Conservation (phyloP, 2,329 filamentous ascomycete genomes). For the Spiromastix sp. region DNA sequence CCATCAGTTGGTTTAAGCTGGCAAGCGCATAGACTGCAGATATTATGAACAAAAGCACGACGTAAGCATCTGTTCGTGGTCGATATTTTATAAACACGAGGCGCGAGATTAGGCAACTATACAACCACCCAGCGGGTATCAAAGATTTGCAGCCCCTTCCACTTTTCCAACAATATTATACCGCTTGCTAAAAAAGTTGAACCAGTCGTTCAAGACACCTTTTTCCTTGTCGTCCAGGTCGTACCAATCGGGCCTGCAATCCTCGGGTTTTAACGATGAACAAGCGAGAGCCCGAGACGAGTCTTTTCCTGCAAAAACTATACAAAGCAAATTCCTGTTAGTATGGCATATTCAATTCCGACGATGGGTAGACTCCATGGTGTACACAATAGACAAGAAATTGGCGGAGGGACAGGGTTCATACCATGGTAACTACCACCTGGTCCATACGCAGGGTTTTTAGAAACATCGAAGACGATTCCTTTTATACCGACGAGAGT, state of each 20-base stretch:
- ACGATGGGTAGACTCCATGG: background rate
- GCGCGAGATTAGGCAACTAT: no score
- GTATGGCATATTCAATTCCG: background rate
- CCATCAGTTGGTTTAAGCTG: no score
- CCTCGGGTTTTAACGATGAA: slow-evolving; percentile 76
- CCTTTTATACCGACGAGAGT: slow-evolving; percentile 64
- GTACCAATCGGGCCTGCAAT: slow-evolving; percentile 72
- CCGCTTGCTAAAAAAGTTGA: slow-evolving; percentile 90
- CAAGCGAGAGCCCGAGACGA: slow-evolving; percentile 82
- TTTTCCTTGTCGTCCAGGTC: slow-evolving; percentile 79
- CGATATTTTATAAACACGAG: no score
- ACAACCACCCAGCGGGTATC: no score
- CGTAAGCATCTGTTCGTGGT: no score
- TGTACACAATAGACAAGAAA: background rate
- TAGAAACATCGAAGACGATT: slow-evolving; percentile 86
- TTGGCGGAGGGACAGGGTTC: slow-evolving; percentile 14
- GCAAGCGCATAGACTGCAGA: no score
- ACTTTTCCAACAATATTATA: slow-evolving; percentile 64
- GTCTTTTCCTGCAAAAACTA: slow-evolving; percentile 94
- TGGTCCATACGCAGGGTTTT: slow-evolving; percentile 75
- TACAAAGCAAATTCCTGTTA: no score
- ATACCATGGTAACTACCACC: slow-evolving; percentile 78
- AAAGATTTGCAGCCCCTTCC: slow-evolving; percentile 28
- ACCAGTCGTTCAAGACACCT: slow-evolving; percentile 79
- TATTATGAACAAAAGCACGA: no score